Percentiles rank a stretch among this genome's conserved stretches.
Evolutionary conservation across 164 flowering plant species (phyloP).

Genomic region (Aristolochia contorta): DNA sequence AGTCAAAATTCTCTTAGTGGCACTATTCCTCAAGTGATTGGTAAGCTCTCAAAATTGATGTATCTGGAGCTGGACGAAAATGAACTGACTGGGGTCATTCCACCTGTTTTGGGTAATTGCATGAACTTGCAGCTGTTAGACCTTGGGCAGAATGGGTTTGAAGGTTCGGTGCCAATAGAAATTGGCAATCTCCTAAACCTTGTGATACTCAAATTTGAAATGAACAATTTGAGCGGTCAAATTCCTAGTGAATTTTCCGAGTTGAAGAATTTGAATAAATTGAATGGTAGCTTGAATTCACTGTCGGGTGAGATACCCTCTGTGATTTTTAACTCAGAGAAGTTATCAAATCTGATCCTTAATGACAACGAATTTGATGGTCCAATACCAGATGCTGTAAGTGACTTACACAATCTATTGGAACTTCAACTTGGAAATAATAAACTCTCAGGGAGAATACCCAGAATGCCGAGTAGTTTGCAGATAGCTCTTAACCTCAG

Average conservation of each 20-base stretch:
- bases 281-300: conserved; percentile 49
- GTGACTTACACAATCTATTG: conserved; percentile 17
- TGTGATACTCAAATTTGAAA: conserved; percentile 41
- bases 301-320: conserved; percentile 47
- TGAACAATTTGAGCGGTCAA: conserved; percentile 35
- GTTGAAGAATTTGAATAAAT: conserved; percentile 18
- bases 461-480: conserved; percentile 37
- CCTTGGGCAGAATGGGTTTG: conserved; percentile 38
- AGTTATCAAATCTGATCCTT: conserved; percentile 32
- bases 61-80: conserved; percentile 63
- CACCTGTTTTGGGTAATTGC: conserved; percentile 38
- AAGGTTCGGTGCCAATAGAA: conserved; percentile 33
- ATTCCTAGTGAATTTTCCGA: conserved; percentile 34
- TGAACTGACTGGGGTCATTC: conserved; percentile 35
- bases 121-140: conserved; percentile 36
- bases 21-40: conserved; percentile 21
- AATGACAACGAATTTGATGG: conserved; percentile 44
- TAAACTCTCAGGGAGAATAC: conserved; percentile 37
- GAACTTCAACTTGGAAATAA: conserved; percentile 63
- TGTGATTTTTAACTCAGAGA: conserved; percentile 23
- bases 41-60: conserved; percentile 21
- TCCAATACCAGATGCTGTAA: conserved; percentile 32
- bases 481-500: conserved; percentile 65
- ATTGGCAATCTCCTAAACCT: conserved; percentile 41
- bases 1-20: conserved; percentile 45